A percentile compares a stretch with the other conserved stretches of the same genome.
Conservation (phyloP, 768 basidiomycete species). For the Naganishia vaughanmartiniae region DNA sequence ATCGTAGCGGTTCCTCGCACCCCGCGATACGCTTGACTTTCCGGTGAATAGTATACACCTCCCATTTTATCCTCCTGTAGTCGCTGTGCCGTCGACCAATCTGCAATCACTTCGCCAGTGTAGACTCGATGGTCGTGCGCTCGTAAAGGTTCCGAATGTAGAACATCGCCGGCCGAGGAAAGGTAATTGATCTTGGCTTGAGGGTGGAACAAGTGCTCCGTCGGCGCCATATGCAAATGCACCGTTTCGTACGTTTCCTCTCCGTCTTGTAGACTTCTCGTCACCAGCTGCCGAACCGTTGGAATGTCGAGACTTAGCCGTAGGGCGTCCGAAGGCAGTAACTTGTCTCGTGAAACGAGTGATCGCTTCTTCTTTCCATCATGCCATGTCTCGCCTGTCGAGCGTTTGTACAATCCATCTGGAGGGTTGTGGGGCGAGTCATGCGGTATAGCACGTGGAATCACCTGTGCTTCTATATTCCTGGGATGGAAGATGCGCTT, state of each 20-base stretch:
- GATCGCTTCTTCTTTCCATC: constrained; percentile 25
- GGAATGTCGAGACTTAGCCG: constrained; percentile 25
- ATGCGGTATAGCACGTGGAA: constrained; percentile 22
- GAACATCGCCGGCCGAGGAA: constrained; percentile 57
- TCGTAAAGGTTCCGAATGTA: constrained; percentile 61
- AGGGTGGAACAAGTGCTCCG: constrained; percentile 73
- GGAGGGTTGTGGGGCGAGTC: constrained; percentile 19
- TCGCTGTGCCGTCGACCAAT: constrained; percentile 12
- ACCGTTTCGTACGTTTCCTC: constrained; percentile 48
- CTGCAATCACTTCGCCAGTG: constrained; percentile 68
- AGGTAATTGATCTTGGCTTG: constrained; percentile 71
- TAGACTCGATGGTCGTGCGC: constrained; percentile 61
- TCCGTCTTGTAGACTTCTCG: neutral
- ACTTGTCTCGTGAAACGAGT: neutral
- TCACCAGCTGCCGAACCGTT: neutral
- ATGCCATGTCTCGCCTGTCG: constrained; percentile 10
- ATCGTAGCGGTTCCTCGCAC: constrained; percentile 76
- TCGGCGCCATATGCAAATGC: constrained; percentile 72
- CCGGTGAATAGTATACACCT: constrained; percentile 32
- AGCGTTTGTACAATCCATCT: neutral
- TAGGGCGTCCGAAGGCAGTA: constrained; percentile 28
- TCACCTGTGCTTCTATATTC: constrained; percentile 5
- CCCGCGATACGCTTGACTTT: constrained; percentile 39
- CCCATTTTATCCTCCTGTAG: constrained; percentile 49
- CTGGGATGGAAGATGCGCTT: constrained; percentile 26